Evolutionary conservation across 345 rosid species (phyloP).

Genomic region (Pistacia integerrima): DNA sequence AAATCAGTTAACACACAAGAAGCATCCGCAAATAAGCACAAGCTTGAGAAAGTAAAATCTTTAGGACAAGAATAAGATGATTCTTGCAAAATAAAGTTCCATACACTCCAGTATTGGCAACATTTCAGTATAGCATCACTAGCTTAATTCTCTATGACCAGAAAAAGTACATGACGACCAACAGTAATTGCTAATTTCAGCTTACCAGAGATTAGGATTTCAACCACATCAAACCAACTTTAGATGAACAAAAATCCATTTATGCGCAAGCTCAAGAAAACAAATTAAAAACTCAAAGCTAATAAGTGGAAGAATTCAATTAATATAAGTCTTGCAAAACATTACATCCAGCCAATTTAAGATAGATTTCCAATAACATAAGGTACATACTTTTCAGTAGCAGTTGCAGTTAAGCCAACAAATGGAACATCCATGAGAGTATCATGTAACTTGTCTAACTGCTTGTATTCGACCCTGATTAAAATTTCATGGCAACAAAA

Average conservation of each 20-base stretch:
- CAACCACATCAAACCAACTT: background rate
- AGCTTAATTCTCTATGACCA: background rate
- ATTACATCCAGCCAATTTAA: background rate
- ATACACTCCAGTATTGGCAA: conserved; percentile 2
- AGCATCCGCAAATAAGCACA: background rate
- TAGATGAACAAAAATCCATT: background rate
- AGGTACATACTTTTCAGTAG: conserved; percentile 44
- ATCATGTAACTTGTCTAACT: conserved; percentile 37
- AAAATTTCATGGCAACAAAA: background rate
- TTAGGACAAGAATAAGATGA: background rate
- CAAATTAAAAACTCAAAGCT: background rate
- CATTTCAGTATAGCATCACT: background rate
- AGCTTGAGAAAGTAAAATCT: background rate
- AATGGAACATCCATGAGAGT: conserved; percentile 44
- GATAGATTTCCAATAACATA: background rate
- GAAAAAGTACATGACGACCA: background rate
- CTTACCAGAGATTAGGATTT: background rate
- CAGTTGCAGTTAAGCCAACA: conserved; percentile 55
- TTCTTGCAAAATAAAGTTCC: background rate
- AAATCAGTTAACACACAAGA: background rate
- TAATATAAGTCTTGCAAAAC: background rate
- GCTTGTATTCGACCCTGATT: conserved; percentile 52
- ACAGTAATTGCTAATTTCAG: background rate
- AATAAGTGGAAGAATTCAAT: background rate
- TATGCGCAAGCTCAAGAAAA: background rate